Evolutionary conservation across 495 filamentous ascomycete genomes (phyloP), one percentile per base, ranked within the genome.

Genomic region (Aspergillus affinis): DNA sequence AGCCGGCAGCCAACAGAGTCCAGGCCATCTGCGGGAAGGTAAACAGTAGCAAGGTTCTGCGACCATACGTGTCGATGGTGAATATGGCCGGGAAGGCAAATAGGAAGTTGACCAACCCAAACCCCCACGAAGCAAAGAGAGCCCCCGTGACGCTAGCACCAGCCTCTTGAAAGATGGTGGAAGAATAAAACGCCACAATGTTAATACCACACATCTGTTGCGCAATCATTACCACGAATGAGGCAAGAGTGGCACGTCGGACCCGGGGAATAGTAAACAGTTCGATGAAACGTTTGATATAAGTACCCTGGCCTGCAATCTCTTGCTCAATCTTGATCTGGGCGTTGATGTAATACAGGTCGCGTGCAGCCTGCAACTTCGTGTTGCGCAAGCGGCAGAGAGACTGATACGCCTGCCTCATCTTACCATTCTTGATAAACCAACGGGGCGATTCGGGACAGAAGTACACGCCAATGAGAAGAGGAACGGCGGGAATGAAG

Each of bases 21-120:
- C 88, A 90, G 36, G 81, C 85, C 90, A 94, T 93, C 48, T 92
- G 80, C 0, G 91, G 91, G 72, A 93, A 93, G 12, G 91, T 96
- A 71, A 92, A 90, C 6, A 94, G 82, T 1, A 94, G 82, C 1
- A 96, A 80, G 17, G 80, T 78, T 21, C 91, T 84, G 36, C 91
- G 87, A 10, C 91, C 91, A 51, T 86, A 93, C 10, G 88, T 92
- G 72, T 96, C 91, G 63, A 96, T 96, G 8, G 90, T 92, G 77
- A 82, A 90, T 29, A 95, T 80, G 6, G 91, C 90, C 0, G 91
- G 90, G 75, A 85, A 90, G 51, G 90, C 89, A 64, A 94, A 94
- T n/a, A 89, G 49, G 71, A 90, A 93, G 73, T 94, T 93, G 63
- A 93, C 81, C 0, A 90, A 69, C 30, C 91, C 91, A 65, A 92